phyloP scores from a whole-genome alignment of 805 yeast genomes.

The Saccharomyces jurei region DNA sequence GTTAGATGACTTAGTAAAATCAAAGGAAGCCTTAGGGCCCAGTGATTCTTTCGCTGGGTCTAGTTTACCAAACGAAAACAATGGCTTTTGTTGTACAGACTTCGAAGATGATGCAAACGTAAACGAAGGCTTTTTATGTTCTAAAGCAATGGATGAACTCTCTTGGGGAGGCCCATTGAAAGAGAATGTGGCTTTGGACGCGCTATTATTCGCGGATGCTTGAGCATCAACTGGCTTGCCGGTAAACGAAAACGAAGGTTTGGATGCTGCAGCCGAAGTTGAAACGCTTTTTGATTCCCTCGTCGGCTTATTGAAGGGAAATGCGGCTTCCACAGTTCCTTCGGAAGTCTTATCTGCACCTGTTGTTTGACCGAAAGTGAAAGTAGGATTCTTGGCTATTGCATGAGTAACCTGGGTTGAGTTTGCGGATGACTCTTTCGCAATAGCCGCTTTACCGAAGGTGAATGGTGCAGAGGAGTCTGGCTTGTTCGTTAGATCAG shows the following conservation, averaged over 20 bases:
- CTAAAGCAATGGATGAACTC: not conserved
- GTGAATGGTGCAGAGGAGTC: not conserved
- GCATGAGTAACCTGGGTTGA: not conserved
- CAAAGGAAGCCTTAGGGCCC: not conserved
- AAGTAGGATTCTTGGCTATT: not conserved
- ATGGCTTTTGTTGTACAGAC: not conserved
- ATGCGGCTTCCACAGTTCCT: not conserved
- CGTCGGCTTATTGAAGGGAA: not conserved
- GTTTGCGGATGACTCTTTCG: not conserved
- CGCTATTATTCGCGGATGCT: not conserved
- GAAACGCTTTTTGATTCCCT: not conserved
- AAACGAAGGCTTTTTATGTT: conserved; percentile 1
- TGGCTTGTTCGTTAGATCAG: not conserved
- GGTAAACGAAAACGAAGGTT: not conserved
- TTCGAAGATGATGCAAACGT: conserved; percentile 1
- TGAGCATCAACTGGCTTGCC: not conserved
- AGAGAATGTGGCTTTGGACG: not conserved
- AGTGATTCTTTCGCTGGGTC: not conserved
- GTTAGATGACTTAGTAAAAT: not conserved
- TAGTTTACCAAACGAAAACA: not conserved
- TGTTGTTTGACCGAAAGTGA: not conserved
- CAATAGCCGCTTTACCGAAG: not conserved
- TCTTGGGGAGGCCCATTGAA: not conserved
- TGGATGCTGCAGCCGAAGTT: not conserved
- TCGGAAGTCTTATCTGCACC: not conserved